phyloP scores from a whole-genome alignment of 108 stramenopile genomes.

The Parietichytrium sp. region DNA sequence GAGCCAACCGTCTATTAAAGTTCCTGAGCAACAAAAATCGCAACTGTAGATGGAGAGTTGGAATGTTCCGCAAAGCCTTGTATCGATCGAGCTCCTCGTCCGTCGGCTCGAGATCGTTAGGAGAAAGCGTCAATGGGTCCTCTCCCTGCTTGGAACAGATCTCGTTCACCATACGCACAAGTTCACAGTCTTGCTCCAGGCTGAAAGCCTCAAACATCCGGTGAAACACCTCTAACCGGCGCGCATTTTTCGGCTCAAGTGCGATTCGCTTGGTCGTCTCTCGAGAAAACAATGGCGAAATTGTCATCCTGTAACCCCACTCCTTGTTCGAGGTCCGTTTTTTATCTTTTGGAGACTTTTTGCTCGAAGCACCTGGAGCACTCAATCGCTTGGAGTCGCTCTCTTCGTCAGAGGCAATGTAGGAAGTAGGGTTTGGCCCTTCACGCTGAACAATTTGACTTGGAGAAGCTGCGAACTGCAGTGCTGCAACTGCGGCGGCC shows the following conservation, averaged over 20 bases:
- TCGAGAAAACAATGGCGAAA: background rate
- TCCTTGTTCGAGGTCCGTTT: constrained; percentile 4
- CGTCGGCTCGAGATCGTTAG: constrained; percentile 19
- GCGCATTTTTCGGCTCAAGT: background rate
- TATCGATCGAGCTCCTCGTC: constrained; percentile 3
- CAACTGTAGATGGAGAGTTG: background rate
- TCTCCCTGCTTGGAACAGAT: constrained; percentile 20
- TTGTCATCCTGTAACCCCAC: constrained; percentile 36
- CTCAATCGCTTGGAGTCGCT: background rate
- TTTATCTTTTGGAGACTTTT: background rate
- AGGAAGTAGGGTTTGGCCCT: background rate
- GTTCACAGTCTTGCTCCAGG: constrained; percentile 20
- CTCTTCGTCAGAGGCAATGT: background rate
- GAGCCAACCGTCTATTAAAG: constrained; percentile 9
- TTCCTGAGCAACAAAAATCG: constrained; percentile 16
- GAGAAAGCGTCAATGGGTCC: constrained; percentile 26
- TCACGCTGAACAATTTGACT: constrained; percentile 1
- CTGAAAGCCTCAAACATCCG: constrained; percentile 4
- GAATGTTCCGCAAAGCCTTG: background rate
- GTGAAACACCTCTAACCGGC: constrained; percentile 28
- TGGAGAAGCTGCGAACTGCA: constrained; percentile 13
- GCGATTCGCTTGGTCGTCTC: constrained; percentile 33
- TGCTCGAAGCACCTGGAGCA: background rate
- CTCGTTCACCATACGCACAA: constrained; percentile 18
- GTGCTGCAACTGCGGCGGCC: constrained; percentile 28